Base-by-base conservation (phyloP, 306 rosid species). In the Cicer chorassanicum region DNA sequence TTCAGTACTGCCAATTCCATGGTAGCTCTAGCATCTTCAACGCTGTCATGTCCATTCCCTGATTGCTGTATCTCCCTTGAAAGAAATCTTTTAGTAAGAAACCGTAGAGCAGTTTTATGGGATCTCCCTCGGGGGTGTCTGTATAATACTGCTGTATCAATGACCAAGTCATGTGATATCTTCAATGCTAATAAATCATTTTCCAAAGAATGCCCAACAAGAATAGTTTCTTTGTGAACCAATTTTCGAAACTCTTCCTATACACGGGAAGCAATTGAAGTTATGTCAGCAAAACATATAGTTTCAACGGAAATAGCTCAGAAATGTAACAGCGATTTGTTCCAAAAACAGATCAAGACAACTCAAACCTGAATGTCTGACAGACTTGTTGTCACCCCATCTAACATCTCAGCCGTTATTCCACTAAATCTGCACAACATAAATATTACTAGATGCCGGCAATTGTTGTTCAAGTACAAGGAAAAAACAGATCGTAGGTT, bases 181-280 rank as follows among this genome's bases (percentile, higher is more conserved):
- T 90, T 94, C 81, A 94, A 80, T 63, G 99, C 96, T 57, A 90
- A 76, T 60, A 94, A 84, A 83, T 94, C 99, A 80, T 94, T 94
- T 81, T 94, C 99, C 86, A 90, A 56, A 11, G 99, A 94, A 85
- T 94, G 99, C 40, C 99, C 99, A 75, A 92, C 92, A 42, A 94
- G 78, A 71, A 94, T 54, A 39, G 99, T 92, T 87, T 87, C 99
- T 73, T 83, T 87, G 86, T 82, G 81, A 88, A 92, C 97, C 84
- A 92, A 82, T 81, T 92, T 86, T 66, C 78, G 83, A 82, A 94
- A 86, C 69, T 84, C 88, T 82, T 84, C 90, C 97, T 94, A 88
- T 78, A 78, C 46, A 85, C 38, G 40, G 79, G 53, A 86, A 78
- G 82, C 73, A 78, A 79, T 57, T 81, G 65, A 81, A 84, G 71